Evolutionary conservation across 495 filamentous ascomycete genomes (phyloP), one percentile per base, ranked within the genome.

Genomic region (Corynascus novoguineensis): DNA sequence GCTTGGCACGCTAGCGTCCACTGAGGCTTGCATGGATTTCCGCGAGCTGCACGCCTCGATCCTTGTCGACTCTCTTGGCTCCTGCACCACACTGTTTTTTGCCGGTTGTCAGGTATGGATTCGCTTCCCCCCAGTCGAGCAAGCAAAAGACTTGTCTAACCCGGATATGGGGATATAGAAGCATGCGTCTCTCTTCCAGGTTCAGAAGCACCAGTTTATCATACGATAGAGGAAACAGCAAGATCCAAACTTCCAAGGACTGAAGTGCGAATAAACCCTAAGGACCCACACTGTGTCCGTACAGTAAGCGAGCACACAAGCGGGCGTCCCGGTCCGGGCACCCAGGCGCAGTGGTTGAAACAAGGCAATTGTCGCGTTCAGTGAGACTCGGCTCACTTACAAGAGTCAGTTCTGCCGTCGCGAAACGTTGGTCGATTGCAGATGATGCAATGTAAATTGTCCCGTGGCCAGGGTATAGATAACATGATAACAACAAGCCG

Each of bases 271-370:
- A 29, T 28, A 28, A 47, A 47, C 44, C 38, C 19, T 34, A 54
- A 12, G 25, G 11, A n/a, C 37, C 51, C 51, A 45, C 40, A 54
- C 51, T 2, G 51, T 54, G 51, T 17, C 51, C 51, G 51, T 25
- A 54, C 51, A 54, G 51, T 54, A 15, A 35, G 28, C 28, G 50
- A 25, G 1, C n/a, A 15, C 50, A 31, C 12, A 17, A 41, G 15
- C 50, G 34, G 49, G 49, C 32, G 8, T 0, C 35, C 50, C 22
- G 50, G 50, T 29, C 50, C 50, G 35, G 17, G 24, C 50, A 4
- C 40, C 50, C 50, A 37, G 12, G n/a, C 2, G n/a, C n/a, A 1
- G 25, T 40, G 15, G 21, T 29, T 5, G 7, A 44, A 45, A 28
- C 35, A 52, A n/a, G n/a, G n/a, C n/a, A n/a, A n/a, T n/a, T n/a